phyloP scores from a whole-genome alignment of 106 monocot genomes.

The Dendrobium officinale region DNA sequence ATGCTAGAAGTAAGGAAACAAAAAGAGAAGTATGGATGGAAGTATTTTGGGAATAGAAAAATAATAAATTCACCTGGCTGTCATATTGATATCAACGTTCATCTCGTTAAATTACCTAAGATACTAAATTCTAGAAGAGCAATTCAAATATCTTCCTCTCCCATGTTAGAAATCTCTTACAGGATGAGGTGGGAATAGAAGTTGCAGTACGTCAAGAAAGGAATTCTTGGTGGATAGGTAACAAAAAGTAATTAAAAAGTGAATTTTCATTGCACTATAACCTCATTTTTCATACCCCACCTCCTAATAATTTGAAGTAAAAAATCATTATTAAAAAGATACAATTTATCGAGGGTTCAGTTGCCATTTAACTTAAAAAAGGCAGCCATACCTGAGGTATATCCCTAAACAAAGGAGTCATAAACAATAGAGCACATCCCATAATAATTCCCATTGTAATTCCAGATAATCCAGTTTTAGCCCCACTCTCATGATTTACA shows the following conservation, averaged over 20 bases:
- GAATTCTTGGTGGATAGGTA: background rate
- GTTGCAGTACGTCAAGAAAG: background rate
- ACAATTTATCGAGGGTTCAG: background rate
- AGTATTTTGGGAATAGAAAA: background rate
- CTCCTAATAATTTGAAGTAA: no score
- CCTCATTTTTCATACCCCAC: no score
- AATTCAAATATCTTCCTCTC: background rate
- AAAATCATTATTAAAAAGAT: no score
- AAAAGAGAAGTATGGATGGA: background rate
- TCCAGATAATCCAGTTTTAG: slow-evolving; percentile 90
- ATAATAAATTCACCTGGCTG: background rate
- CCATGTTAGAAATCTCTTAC: background rate
- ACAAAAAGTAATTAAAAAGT: no score
- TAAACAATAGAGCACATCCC: slow-evolving; percentile 81
- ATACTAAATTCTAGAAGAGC: background rate
- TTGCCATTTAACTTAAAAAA: background rate
- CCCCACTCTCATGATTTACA: slow-evolving; percentile 97
- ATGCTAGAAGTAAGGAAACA: background rate
- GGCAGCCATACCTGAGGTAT: slow-evolving; percentile 75
- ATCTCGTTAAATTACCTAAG: background rate
- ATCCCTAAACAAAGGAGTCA: slow-evolving; percentile 88
- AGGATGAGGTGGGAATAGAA: background rate
- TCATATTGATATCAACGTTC: background rate
- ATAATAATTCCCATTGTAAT: slow-evolving; percentile 86
- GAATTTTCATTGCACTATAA: background rate